Conservation (phyloP, 345 rosid species). For the Conringia planisiliqua region DNA sequence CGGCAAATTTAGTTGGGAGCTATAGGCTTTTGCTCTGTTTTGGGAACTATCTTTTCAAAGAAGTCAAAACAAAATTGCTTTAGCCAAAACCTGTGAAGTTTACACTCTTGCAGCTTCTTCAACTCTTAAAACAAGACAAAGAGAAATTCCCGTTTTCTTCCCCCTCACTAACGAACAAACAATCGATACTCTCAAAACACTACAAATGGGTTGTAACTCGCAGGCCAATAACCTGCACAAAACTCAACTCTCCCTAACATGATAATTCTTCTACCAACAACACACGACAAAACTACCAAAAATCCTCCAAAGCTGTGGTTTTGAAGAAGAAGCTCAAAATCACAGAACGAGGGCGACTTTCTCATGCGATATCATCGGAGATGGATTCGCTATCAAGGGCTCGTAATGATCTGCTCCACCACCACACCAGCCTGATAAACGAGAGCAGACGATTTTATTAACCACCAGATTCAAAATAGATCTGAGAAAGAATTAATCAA, state of each 20-base stretch:
- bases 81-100: not conserved
- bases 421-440: conserved; percentile 82
- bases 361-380: conserved; percentile 68
- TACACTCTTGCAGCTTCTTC: conserved; percentile 19
- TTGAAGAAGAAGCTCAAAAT: conserved; percentile 28
- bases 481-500: not conserved
- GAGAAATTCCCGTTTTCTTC: not conserved
- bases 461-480: not conserved
- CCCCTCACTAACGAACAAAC: conserved; percentile 14
- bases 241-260: conserved; percentile 22
- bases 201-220: conserved; percentile 17
- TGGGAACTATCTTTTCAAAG: not conserved
- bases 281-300: conserved; percentile 25
- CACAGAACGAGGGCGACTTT: conserved; percentile 82
- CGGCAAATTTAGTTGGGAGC: not conserved
- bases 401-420: conserved; percentile 99
- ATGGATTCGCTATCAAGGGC: conserved; percentile 74
- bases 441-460: not conserved
- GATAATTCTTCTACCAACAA: conserved; percentile 15
- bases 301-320: conserved; percentile 20
- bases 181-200: not conserved
- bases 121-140: not conserved
- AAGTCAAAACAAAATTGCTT: not conserved
- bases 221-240: conserved; percentile 28
- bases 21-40: not conserved